These are phyloP conservation scores for Boletus coccyginus DNA, from an alignment of 768 basidiomycete genomes.

Conservation along the genomic window DNA sequence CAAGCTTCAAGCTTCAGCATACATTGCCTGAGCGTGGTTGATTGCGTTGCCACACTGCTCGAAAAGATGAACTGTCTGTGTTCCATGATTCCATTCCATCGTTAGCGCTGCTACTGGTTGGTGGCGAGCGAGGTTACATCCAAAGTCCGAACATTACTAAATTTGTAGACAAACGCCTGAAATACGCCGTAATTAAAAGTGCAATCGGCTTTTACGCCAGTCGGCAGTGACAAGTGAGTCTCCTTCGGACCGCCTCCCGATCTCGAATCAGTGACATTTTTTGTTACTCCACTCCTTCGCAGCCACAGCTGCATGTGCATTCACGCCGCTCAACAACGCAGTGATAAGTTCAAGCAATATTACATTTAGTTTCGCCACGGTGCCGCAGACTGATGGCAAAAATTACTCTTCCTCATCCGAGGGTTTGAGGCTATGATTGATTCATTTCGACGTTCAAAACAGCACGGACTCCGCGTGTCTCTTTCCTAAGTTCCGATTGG, in stretches of 20 bases:
- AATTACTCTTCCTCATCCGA: neutral
- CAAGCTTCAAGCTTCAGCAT: too few species aligned
- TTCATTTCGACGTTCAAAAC: slow-evolving; percentile 17
- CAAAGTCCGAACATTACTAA: too few species aligned
- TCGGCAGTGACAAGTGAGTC: too few species aligned
- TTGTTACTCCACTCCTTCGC: neutral
- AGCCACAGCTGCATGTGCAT: neutral
- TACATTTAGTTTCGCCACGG: neutral
- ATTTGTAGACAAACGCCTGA: too few species aligned
- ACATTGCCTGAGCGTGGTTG: too few species aligned
- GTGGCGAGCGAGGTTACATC: too few species aligned
- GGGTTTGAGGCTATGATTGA: slow-evolving; percentile 15
- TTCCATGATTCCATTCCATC: too few species aligned
- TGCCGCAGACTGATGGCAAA: neutral
- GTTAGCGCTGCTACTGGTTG: too few species aligned
- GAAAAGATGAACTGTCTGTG: too few species aligned
- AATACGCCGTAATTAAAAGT: neutral
- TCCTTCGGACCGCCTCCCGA: neutral
- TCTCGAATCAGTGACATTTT: neutral
- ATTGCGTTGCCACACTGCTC: too few species aligned
- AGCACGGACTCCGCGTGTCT: slow-evolving; percentile 17
- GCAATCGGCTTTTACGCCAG: neutral
- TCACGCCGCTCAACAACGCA: neutral
- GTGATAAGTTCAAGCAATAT: neutral
- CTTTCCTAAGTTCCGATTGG: slow-evolving; percentile 7